A percentile compares a stretch with the other conserved stretches of the same genome.
phyloP scores from a whole-genome alignment of 192 early-diverging fungal genomes.

The Coemansia sp. region DNA sequence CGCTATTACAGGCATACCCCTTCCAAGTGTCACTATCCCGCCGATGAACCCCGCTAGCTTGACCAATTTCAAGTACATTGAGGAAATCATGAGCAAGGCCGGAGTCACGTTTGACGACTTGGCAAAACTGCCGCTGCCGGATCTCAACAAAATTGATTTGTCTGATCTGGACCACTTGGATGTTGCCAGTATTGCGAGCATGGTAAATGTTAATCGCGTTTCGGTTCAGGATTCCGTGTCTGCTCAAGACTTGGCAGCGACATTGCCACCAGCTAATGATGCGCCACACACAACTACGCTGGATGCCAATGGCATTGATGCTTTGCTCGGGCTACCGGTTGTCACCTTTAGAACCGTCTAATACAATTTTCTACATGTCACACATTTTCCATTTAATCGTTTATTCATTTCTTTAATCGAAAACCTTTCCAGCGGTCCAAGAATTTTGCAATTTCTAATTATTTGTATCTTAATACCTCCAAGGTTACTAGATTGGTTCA shows the following conservation, averaged over 20 bases:
- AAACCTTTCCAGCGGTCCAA: too few species aligned
- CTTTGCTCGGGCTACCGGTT: slow-evolving; percentile 30
- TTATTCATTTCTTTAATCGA: background rate
- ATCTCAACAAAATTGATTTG: slow-evolving; percentile 34
- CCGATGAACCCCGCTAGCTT: slow-evolving; percentile 45
- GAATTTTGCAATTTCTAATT: too few species aligned
- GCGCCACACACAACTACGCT: slow-evolving; percentile 41
- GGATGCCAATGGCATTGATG: slow-evolving; percentile 39
- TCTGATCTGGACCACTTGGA: slow-evolving; percentile 20
- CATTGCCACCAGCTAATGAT: slow-evolving; percentile 4
- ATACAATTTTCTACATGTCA: background rate
- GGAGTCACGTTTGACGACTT: slow-evolving; percentile 44
- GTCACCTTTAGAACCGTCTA: slow-evolving; percentile 16
- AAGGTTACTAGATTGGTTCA: too few species aligned
- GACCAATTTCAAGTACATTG: slow-evolving; percentile 41
- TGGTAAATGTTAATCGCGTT: slow-evolving; percentile 28
- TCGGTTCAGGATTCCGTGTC: slow-evolving; percentile 13
- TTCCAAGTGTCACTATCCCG: slow-evolving; percentile 43
- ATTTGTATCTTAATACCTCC: too few species aligned
- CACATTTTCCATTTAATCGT: background rate
- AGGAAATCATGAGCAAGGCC: slow-evolving; percentile 38
- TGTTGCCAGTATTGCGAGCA: slow-evolving; percentile 19
- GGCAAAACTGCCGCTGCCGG: slow-evolving; percentile 42
- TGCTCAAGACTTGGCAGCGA: slow-evolving; percentile 16
- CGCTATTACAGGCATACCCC: slow-evolving; percentile 30